These are phyloP conservation scores for Coccomyxa subellipsoidea DNA, from an alignment of 163 green algal genomes.

Conservation along the genomic window DNA sequence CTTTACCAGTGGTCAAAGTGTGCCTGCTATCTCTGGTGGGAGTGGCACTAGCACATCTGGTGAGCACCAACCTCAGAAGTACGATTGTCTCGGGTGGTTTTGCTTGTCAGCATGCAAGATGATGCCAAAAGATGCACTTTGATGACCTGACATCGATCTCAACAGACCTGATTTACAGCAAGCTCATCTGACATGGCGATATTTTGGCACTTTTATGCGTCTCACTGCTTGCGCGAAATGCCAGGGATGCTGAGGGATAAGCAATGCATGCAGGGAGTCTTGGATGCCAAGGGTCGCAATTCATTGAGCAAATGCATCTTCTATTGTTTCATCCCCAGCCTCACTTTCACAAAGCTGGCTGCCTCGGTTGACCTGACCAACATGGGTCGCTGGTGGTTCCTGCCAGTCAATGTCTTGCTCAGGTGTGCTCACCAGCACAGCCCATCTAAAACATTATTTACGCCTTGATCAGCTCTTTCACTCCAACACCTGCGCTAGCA, in stretches of 20 bases:
- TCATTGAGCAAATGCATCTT: constrained; percentile 45
- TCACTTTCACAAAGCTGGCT: constrained; percentile 56
- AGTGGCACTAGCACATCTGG: background rate
- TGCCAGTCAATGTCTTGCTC: constrained; percentile 53
- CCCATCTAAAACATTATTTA: background rate
- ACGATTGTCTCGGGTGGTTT: background rate
- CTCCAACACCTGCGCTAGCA: no score
- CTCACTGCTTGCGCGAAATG: background rate
- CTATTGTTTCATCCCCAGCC: constrained; percentile 49
- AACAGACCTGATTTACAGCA: no score
- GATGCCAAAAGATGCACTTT: background rate
- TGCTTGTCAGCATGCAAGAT: background rate
- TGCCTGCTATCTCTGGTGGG: background rate
- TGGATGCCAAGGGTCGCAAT: constrained; percentile 38
- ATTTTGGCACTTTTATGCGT: no score
- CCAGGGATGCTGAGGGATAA: background rate
- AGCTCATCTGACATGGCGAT: no score
- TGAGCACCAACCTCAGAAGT: background rate
- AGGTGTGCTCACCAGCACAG: constrained; percentile 1
- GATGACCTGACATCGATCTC: no score
- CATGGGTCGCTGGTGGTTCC: constrained; percentile 46
- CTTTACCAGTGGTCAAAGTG: constrained; percentile 7
- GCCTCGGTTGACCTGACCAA: constrained; percentile 35
- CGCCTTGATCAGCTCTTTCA: no score
- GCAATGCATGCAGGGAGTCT: constrained; percentile 34